Base-by-base conservation (phyloP, 768 basidiomycete genomes). In the Nidula microcarpa region DNA sequence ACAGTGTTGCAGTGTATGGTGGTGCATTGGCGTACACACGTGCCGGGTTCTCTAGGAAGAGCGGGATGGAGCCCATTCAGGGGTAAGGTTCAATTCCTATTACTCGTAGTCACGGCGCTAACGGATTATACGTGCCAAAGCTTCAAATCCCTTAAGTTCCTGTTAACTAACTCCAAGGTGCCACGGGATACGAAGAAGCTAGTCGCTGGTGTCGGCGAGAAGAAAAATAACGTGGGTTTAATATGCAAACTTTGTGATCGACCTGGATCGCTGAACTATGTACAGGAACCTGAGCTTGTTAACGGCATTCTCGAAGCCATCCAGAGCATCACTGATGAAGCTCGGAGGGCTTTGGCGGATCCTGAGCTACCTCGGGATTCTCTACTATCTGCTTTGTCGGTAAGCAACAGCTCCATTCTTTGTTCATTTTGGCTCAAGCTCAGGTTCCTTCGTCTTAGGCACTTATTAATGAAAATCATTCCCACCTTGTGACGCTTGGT, bases 131-230 rank as follows among this genome's bases (percentile, higher is more conserved):
- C 59, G 30, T 57, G 43, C 34, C 51, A 53, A 39, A 95, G 94
- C 63, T 97, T 97, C 80, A 90, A 91, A 62, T 93, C 91, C 1
- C 76, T 96, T 55, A 81, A 82, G 57, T 94, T 99, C 77, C 68
- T 99, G 46, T 76, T 98, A 62, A 94, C 93, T 52, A 92, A 99
- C 68, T 95, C 96, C 18, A 88, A 88, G 62, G 84, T 99, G 5
- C 89, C 94, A 45, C 79, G 97, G 63, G 90, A 98, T 68, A 98
- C 97, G 23, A 98, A 98, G 73, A 84, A 85, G 57, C 79, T 99
- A 11, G 95, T 99, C 1, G 93, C 92, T 6, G 85, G 85, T n/a
- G 97, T 98, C 32, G 82, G 82, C 2, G 76, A 80, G 62, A 84
- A 83, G 72, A 89, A 87, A 65, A 65, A 65, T 4, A 75, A 81